These are phyloP conservation scores for Neurospora sp. DNA, from an alignment of 495 filamentous ascomycete species.

Conservation along the genomic window DNA sequence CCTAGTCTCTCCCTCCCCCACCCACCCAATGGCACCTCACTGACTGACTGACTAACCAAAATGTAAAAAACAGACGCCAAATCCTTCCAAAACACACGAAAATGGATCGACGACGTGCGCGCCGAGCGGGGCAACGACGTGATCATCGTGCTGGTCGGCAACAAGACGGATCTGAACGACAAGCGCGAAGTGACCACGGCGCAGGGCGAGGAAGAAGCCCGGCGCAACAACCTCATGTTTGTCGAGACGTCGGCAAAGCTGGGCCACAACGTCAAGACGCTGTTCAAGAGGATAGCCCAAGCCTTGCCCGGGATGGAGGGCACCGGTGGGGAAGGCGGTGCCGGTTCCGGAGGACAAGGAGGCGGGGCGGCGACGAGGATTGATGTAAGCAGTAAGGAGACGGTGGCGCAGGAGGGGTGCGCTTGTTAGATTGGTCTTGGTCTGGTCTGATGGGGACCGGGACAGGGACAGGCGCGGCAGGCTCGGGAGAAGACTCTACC, in stretches of 20 bases:
- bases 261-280: slow-evolving; percentile 92
- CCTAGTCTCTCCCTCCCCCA: too few species aligned
- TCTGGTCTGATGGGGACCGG: neutral
- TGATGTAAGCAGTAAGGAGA: slow-evolving; percentile 81
- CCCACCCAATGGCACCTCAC: too few species aligned
- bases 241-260: slow-evolving; percentile 98
- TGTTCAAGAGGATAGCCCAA: slow-evolving; percentile 96
- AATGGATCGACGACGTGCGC: slow-evolving; percentile 98
- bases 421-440: slow-evolving; percentile 48
- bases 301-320: slow-evolving; percentile 97
- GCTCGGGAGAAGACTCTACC: neutral
- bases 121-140: slow-evolving; percentile 96
- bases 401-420: slow-evolving; percentile 65
- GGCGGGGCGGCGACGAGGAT: slow-evolving; percentile 47
- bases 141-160: slow-evolving; percentile 95
- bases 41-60: too few species aligned
- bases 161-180: slow-evolving; percentile 97
- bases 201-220: slow-evolving; percentile 97
- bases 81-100: slow-evolving; percentile 93
- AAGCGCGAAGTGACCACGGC: slow-evolving; percentile 91
- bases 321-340: slow-evolving; percentile 36
- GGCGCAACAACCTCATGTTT: slow-evolving; percentile 93
- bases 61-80: slow-evolving; percentile 50
- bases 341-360: neutral
- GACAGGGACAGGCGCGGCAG: neutral